Percentiles rank a stretch among this genome's conserved stretches.
Evolutionary conservation across 805 yeast species (phyloP).

Genomic region (Metahyphopichia silvanorum): DNA sequence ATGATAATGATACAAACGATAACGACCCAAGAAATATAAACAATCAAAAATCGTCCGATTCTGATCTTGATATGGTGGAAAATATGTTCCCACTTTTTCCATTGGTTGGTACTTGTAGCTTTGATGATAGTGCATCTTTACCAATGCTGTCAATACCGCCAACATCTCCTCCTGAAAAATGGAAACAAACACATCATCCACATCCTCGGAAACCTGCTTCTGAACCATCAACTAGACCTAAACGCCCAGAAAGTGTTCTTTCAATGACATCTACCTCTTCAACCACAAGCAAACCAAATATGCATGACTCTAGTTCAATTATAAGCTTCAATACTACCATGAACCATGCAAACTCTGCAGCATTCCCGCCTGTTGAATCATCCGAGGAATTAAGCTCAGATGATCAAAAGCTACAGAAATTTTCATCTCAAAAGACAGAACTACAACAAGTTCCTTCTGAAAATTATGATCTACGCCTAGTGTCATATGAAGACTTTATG

Average conservation of each 20-base stretch:
- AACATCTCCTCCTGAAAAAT: constrained; percentile 1
- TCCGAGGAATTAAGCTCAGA: background rate
- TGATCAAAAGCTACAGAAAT: constrained; percentile 5
- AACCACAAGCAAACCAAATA: background rate
- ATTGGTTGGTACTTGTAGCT: constrained; percentile 34
- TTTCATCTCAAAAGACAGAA: constrained; percentile 1
- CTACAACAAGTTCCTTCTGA: background rate
- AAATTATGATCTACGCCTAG: constrained; percentile 1
- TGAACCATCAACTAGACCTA: constrained; percentile 18
- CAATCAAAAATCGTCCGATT: background rate
- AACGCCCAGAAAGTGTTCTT: constrained; percentile 39
- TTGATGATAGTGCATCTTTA: constrained; percentile 31
- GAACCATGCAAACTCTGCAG: background rate
- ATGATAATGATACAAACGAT: background rate
- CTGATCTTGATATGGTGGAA: constrained; percentile 25
- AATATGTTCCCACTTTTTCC: constrained; percentile 43
- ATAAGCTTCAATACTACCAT: background rate
- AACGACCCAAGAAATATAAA: constrained; percentile 1
- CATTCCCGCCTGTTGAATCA: constrained; percentile 1
- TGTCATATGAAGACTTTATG: constrained; percentile 2
- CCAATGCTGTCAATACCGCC: constrained; percentile 33
- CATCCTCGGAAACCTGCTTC: constrained; percentile 1
- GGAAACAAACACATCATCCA: background rate
- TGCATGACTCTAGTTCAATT: background rate
- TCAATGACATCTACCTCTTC: constrained; percentile 39